phyloP scores from a whole-genome alignment of 2,329 filamentous ascomycete species.

The Neonectria sp. region DNA sequence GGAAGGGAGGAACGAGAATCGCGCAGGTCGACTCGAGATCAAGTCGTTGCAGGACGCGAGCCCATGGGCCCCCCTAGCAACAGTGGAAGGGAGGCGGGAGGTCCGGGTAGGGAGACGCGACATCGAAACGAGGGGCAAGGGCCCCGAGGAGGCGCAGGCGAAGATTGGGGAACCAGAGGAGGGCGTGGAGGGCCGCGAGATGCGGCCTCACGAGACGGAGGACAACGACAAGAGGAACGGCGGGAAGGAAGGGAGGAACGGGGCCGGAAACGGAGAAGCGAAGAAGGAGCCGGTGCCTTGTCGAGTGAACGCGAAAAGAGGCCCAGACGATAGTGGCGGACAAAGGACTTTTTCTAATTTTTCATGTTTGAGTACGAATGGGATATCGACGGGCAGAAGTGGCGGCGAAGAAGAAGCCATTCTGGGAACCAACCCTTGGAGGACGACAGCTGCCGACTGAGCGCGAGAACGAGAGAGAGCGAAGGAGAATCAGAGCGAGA shows the following conservation, averaged over 20 bases:
- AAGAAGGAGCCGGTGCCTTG: constrained; percentile 60
- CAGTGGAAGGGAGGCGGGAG: constrained; percentile 49
- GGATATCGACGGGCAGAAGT: constrained; percentile 13
- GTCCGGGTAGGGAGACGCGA: constrained; percentile 52
- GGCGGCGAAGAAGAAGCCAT: constrained; percentile 9
- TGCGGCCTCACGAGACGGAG: constrained; percentile 30
- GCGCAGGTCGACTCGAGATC: constrained; percentile 48
- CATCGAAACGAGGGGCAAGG: constrained; percentile 49
- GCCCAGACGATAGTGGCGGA: constrained; percentile 60
- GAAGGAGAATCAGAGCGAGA: constrained; percentile 9
- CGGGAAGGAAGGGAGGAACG: constrained; percentile 55
- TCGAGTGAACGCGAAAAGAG: constrained; percentile 68
- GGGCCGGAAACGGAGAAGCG: constrained; percentile 60
- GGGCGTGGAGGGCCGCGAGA: constrained; percentile 55
- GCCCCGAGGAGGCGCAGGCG: constrained; percentile 45
- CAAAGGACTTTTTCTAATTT: constrained; percentile 21
- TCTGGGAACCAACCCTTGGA: not conserved
- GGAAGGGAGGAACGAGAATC: constrained; percentile 54
- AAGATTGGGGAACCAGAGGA: constrained; percentile 56
- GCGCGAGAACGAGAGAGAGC: constrained; percentile 10
- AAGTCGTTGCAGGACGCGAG: constrained; percentile 46
- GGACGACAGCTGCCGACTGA: not conserved
- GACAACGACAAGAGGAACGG: constrained; percentile 51
- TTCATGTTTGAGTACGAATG: constrained; percentile 37
- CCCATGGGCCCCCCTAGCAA: constrained; percentile 49